phyloP scores from a whole-genome alignment of 73 alveolate genomes.

The Loxodes magnus region DNA sequence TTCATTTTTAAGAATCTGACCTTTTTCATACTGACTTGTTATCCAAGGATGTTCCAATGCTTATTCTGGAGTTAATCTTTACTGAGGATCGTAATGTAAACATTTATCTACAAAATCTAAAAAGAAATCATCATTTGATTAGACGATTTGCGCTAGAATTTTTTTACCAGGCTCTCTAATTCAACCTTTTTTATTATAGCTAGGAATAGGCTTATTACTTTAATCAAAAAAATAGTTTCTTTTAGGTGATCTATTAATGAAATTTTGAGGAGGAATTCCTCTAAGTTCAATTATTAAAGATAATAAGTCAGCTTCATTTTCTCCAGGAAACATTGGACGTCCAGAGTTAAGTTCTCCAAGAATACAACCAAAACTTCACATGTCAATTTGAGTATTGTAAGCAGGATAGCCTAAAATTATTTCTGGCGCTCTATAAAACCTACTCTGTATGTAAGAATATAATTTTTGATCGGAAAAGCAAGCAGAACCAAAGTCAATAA shows the following conservation, averaged over 20 bases:
- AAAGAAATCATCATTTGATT: not conserved
- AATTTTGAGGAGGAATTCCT: conserved; percentile 11
- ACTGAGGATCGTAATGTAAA: conserved; percentile 5
- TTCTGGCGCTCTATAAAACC: conserved; percentile 16
- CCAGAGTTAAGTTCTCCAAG: conserved; percentile 8
- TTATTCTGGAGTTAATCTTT: conserved; percentile 3
- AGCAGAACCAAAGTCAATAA: conserved; percentile 12
- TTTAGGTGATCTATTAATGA: not conserved
- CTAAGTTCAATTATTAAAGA: not conserved
- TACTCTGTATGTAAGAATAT: conserved; percentile 10
- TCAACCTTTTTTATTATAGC: not conserved
- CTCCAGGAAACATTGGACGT: conserved; percentile 14
- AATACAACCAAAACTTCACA: conserved; percentile 12
- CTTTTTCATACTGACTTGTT: too few species aligned
- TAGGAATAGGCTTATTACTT: not conserved
- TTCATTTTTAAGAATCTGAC: too few species aligned
- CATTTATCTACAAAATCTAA: conserved; percentile 2
- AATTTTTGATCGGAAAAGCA: conserved; percentile 7
- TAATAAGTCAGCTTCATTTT: conserved; percentile 1
- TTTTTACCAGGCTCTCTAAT: not conserved
- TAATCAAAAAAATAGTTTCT: not conserved
- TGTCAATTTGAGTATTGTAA: conserved; percentile 5
- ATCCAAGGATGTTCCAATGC: conserved; percentile 14
- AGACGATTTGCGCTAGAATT: not conserved
- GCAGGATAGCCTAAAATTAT: conserved; percentile 10